Conservation (phyloP, 2,329 filamentous ascomycete species). For the Aureobasidium sp. region DNA sequence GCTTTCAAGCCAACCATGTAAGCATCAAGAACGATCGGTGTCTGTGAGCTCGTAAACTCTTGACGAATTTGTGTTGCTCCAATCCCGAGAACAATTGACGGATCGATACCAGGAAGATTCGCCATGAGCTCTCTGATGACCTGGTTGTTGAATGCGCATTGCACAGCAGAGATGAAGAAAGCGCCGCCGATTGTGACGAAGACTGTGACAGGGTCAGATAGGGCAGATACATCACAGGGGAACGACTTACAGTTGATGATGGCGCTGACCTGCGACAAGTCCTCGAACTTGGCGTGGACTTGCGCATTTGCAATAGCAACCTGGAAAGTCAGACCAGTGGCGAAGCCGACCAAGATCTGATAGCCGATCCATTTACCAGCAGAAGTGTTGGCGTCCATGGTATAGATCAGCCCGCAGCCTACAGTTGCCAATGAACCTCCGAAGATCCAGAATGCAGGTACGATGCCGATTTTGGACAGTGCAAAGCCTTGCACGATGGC, state of each 20-base stretch:
- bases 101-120: conserved; percentile 31
- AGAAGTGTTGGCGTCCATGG: conserved; percentile 32
- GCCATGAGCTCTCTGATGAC: conserved; percentile 29
- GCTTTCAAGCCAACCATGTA: conserved; percentile 29
- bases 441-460: neutral
- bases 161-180: conserved; percentile 36
- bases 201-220: conserved; percentile 19
- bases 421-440: neutral
- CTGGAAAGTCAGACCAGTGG: conserved; percentile 38
- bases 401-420: conserved; percentile 36
- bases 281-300: conserved; percentile 28
- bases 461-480: neutral
- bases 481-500: neutral
- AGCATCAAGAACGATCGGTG: conserved; percentile 28
- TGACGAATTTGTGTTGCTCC: conserved; percentile 39
- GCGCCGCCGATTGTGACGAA: conserved; percentile 38
- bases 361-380: conserved; percentile 42
- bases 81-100: conserved; percentile 32
- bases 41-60: conserved; percentile 26
- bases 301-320: conserved; percentile 37
- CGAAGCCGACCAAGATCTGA: conserved; percentile 40
- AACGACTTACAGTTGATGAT: neutral
- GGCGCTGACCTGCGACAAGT: conserved; percentile 35
- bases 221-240: neutral
- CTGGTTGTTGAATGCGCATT: conserved; percentile 37